Conservation (phyloP, 2,329 filamentous ascomycete species). For the Cercospora janseana region DNA sequence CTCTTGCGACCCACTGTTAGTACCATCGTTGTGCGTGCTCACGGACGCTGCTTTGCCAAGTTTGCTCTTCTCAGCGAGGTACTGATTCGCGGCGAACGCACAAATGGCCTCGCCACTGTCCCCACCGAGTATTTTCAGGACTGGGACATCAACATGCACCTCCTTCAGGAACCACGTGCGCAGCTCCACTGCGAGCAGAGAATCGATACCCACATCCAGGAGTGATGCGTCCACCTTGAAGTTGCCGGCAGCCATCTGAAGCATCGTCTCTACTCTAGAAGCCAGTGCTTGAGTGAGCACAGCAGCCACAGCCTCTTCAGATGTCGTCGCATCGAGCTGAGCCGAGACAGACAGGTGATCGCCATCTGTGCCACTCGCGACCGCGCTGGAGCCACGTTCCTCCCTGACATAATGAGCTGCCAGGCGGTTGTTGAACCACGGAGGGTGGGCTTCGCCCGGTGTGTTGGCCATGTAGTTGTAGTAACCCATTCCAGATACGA, state of each 20-base stretch:
- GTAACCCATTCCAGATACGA: conserved; percentile 21
- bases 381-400: conserved; percentile 8
- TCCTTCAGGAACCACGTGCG: conserved; percentile 53
- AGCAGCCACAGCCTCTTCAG: conserved; percentile 15
- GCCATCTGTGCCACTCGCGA: conserved; percentile 7
- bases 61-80: conserved; percentile 20
- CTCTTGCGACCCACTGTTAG: conserved; percentile 1
- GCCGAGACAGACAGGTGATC: conserved; percentile 14
- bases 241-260: conserved; percentile 19
- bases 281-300: conserved; percentile 20
- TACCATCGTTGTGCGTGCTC: background rate
- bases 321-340: conserved; percentile 16
- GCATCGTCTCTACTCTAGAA: conserved; percentile 20
- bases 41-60: background rate
- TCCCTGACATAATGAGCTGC: conserved; percentile 23
- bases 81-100: conserved; percentile 19
- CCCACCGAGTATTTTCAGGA: conserved; percentile 44
- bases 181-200: conserved; percentile 42
- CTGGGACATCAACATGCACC: conserved; percentile 46
- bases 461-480: conserved; percentile 19
- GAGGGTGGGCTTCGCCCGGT: conserved; percentile 19
- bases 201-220: conserved; percentile 41
- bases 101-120: conserved; percentile 19
- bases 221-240: conserved; percentile 21
- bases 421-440: conserved; percentile 23